phyloP scores from a whole-genome alignment of 345 rosid genomes.

The Gossypium stocksii region DNA sequence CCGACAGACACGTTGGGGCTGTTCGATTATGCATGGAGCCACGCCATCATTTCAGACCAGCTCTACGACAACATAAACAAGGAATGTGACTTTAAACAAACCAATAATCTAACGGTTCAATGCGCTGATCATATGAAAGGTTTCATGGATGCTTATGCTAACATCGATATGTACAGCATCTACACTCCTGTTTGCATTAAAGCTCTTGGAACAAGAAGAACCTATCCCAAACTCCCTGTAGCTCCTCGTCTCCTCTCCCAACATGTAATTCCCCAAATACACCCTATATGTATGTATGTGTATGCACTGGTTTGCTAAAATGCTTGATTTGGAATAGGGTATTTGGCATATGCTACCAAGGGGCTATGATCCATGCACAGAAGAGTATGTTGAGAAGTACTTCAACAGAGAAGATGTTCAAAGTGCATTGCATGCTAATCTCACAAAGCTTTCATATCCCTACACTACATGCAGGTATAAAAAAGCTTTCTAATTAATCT shows the following conservation, averaged over 20 bases:
- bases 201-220: background rate
- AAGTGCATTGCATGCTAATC: conserved; percentile 61
- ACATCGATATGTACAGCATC: conserved; percentile 65
- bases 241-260: conserved; percentile 32
- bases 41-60: conserved; percentile 66
- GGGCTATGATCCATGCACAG: conserved; percentile 75
- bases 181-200: conserved; percentile 52
- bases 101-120: conserved; percentile 7
- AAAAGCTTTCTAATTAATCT: background rate
- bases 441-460: conserved; percentile 55
- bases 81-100: conserved; percentile 36
- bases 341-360: conserved; percentile 44
- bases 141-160: conserved; percentile 39
- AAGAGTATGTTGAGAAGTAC: conserved; percentile 40
- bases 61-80: conserved; percentile 37
- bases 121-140: conserved; percentile 25
- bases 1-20: conserved; percentile 49
- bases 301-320: background rate
- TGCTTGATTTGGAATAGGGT: conserved; percentile 32
- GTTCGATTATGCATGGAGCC: conserved; percentile 71
- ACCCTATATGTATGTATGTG: background rate
- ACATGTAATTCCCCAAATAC: conserved; percentile 20
- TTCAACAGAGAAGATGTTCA: conserved; percentile 76
- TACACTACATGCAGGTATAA: conserved; percentile 61
- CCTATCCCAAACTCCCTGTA: conserved; percentile 22